Evolutionary conservation across 2,329 filamentous ascomycete genomes (phyloP).

Genomic region (Sporothrix inflata): DNA sequence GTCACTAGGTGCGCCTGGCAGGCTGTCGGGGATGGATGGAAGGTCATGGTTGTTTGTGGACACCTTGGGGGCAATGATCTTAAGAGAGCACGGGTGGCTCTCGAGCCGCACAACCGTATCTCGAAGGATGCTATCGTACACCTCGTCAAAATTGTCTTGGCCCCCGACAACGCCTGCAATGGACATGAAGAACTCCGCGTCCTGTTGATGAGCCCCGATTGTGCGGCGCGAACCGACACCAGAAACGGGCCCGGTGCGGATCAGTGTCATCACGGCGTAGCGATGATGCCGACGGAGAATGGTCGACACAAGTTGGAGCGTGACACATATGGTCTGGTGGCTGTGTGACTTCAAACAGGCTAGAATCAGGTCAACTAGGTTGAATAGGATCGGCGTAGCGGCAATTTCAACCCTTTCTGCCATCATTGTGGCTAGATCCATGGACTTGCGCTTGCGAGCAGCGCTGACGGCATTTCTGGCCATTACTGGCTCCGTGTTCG

Average conservation of each 20-base stretch:
- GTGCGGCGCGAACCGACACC: slow-evolving; percentile 55
- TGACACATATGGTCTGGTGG: slow-evolving; percentile 86
- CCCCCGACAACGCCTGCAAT: slow-evolving; percentile 71
- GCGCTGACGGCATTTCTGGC: slow-evolving; percentile 60
- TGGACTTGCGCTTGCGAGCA: slow-evolving; percentile 80
- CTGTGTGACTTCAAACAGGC: slow-evolving; percentile 84
- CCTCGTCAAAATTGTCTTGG: slow-evolving; percentile 70
- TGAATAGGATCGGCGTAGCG: slow-evolving; percentile 84
- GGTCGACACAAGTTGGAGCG: slow-evolving; percentile 81
- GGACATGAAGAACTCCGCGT: slow-evolving; percentile 71
- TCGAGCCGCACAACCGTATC: slow-evolving; percentile 72
- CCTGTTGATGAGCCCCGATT: slow-evolving; percentile 73
- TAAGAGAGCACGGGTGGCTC: slow-evolving; percentile 72
- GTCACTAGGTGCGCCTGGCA: slow-evolving; percentile 64
- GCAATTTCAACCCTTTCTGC: slow-evolving; percentile 73
- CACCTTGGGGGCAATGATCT: slow-evolving; percentile 65
- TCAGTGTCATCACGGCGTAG: slow-evolving; percentile 77
- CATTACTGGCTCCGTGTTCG: slow-evolving; percentile 40
- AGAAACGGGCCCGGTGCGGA: slow-evolving; percentile 64
- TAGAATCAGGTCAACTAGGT: slow-evolving; percentile 85
- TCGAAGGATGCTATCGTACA: slow-evolving; percentile 72
- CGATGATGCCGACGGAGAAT: slow-evolving; percentile 86
- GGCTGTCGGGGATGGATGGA: slow-evolving; percentile 58
- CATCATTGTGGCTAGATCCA: slow-evolving; percentile 82
- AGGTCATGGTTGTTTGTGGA: slow-evolving; percentile 60